Evolutionary conservation across 202 grass and related monocot genomes (phyloP).

Genomic region (Brachypodium distachyon): DNA sequence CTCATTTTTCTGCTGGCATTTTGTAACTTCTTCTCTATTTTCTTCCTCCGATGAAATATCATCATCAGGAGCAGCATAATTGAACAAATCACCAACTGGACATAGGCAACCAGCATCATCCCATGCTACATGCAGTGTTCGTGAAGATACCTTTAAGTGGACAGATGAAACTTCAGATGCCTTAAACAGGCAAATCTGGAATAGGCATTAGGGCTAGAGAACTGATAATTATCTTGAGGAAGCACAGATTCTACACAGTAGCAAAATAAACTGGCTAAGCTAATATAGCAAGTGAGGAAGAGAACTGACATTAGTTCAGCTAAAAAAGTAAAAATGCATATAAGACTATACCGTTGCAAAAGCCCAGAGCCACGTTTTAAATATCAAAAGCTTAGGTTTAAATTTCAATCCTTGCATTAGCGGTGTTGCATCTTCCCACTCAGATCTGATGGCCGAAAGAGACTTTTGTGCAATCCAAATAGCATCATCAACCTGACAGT

Average conservation of each 20-base stretch:
- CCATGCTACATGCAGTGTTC: slow-evolving; percentile 90
- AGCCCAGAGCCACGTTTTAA: slow-evolving; percentile 88
- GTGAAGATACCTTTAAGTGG: slow-evolving; percentile 62
- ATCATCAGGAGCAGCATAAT: slow-evolving; percentile 78
- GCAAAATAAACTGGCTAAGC: neutral
- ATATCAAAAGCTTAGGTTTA: slow-evolving; percentile 58
- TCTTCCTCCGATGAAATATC: slow-evolving; percentile 19
- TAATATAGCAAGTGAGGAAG: neutral
- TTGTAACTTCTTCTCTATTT: slow-evolving; percentile 21
- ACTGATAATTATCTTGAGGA: neutral
- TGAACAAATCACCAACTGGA: slow-evolving; percentile 90
- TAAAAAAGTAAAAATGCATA: neutral
- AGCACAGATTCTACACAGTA: neutral
- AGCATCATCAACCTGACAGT: slow-evolving; percentile 60
- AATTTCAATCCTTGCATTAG: slow-evolving; percentile 62
- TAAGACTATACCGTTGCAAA: slow-evolving; percentile 68
- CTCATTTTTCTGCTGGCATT: slow-evolving; percentile 10
- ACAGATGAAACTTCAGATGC: slow-evolving; percentile 7
- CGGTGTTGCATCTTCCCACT: slow-evolving; percentile 49
- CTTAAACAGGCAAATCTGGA: neutral
- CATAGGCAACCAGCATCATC: slow-evolving; percentile 90
- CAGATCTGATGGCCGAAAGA: slow-evolving; percentile 35
- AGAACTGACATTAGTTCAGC: neutral
- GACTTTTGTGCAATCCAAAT: slow-evolving; percentile 79
- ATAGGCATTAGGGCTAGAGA: neutral